Evolutionary conservation across 169 alveolate genomes (phyloP).

Genomic region (Plasmodium gonderi): DNA sequence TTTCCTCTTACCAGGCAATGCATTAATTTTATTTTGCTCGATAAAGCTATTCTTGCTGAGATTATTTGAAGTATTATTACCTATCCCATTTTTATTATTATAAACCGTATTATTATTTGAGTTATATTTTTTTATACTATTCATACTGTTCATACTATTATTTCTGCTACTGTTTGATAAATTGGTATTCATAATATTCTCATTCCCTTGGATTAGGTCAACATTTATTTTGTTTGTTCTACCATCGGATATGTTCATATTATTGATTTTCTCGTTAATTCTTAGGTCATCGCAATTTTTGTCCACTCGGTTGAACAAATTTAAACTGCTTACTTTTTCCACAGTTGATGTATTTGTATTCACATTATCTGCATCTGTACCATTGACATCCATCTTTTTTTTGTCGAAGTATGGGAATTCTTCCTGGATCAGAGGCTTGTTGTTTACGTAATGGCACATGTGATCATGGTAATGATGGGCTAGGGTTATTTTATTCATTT

Average conservation of each 20-base stretch:
- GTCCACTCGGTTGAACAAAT: neutral
- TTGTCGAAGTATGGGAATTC: neutral
- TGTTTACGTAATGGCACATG: constrained; percentile 16
- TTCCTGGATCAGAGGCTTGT: neutral
- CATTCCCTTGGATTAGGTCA: neutral
- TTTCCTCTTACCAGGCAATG: constrained; percentile 6
- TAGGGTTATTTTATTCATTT: constrained; percentile 60
- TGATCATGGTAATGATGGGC: constrained; percentile 21
- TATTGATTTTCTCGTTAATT: neutral
- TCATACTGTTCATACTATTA: neutral
- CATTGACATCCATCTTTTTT: neutral
- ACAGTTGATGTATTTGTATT: too few relatives aligned
- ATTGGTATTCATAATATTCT: neutral
- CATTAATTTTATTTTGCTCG: neutral
- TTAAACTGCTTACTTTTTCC: neutral
- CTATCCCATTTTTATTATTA: constrained; percentile 3
- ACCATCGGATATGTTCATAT: neutral
- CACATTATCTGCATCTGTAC: neutral
- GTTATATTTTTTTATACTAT: neutral
- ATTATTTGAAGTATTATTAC: neutral
- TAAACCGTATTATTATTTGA: neutral
- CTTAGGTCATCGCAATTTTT: neutral
- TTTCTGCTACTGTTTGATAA: neutral
- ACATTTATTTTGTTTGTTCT: constrained; percentile 3
- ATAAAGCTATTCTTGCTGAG: neutral